Evolutionary conservation across 1,284 basidiomycete species (phyloP).

Genomic region (Sporisorium sorghi): DNA sequence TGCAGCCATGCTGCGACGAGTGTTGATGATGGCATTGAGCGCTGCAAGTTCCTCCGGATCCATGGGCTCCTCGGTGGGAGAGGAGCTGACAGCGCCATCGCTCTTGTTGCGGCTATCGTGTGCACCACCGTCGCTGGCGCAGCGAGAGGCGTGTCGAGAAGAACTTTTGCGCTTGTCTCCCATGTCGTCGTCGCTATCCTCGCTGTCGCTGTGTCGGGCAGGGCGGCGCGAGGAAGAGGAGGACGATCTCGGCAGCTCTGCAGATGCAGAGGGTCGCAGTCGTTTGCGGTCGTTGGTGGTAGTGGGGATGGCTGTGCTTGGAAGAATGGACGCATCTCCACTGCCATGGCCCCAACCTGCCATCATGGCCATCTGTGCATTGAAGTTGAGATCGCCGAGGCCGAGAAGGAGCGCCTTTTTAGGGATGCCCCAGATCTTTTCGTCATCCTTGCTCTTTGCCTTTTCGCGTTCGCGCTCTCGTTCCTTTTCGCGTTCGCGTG

Average conservation of each 20-base stretch:
- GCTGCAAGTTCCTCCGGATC: conserved; percentile 67
- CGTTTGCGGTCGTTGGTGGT: conserved; percentile 31
- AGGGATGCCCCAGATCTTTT: conserved; percentile 64
- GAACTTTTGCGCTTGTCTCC: conserved; percentile 1
- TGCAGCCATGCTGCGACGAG: conserved; percentile 64
- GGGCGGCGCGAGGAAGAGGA: conserved; percentile 27
- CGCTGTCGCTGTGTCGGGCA: conserved; percentile 17
- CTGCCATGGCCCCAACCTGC: conserved; percentile 63
- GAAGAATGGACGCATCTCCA: conserved; percentile 40
- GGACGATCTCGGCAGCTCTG: conserved; percentile 16
- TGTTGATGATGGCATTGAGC: conserved; percentile 69
- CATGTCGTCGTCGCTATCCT: neutral
- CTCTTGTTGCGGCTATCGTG: conserved; percentile 3
- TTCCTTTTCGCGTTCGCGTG: conserved; percentile 48
- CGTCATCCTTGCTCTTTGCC: conserved; percentile 48
- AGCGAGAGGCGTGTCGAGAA: conserved; percentile 6
- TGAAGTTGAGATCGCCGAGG: conserved; percentile 62
- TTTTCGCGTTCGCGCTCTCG: conserved; percentile 42
- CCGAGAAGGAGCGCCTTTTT: conserved; percentile 63
- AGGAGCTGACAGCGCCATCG: conserved; percentile 13
- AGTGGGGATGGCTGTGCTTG: conserved; percentile 21
- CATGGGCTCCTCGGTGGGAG: conserved; percentile 49
- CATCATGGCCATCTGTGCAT: conserved; percentile 63
- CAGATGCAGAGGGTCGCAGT: conserved; percentile 17
- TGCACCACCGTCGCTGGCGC: neutral